Percentiles rank a stretch among this genome's conserved stretches.
phyloP scores from a whole-genome alignment of 768 basidiomycete genomes.

The Suillus subaureus region DNA sequence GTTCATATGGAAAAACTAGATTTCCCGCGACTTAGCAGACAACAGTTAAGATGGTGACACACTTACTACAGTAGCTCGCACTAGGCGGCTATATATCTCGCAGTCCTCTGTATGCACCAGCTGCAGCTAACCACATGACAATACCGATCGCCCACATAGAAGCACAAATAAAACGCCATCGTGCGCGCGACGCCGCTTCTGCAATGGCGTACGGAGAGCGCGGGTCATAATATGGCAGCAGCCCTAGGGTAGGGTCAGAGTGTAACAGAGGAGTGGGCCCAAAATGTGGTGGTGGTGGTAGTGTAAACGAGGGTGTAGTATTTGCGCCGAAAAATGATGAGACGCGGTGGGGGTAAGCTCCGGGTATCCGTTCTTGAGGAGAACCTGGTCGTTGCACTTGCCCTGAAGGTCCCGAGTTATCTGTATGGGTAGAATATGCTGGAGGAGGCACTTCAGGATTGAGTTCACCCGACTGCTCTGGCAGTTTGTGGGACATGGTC shows the following conservation, averaged over 20 bases:
- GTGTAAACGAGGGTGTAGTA: conserved; percentile 17
- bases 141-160: conserved; percentile 41
- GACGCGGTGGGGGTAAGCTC: conserved; percentile 16
- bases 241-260: conserved; percentile 35
- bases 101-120: conserved; percentile 25
- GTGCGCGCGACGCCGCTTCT: conserved; percentile 41
- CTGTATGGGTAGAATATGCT: conserved; percentile 26
- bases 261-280: conserved; percentile 46
- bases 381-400: conserved; percentile 23
- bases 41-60: neutral
- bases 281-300: conserved; percentile 23
- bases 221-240: conserved; percentile 47
- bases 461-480: conserved; percentile 15
- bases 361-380: conserved; percentile 15
- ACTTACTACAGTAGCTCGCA: neutral
- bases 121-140: conserved; percentile 28
- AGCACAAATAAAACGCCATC: conserved; percentile 46
- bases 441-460: conserved; percentile 35
- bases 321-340: conserved; percentile 22
- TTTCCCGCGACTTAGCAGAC: neutral
- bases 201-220: conserved; percentile 40
- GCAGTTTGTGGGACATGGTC: neutral
- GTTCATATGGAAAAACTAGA: neutral
- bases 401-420: conserved; percentile 12
- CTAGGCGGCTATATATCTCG: conserved; percentile 7